Evolutionary conservation across 1,284 basidiomycete species (phyloP), one percentile per base, ranked within the genome.

Genomic region (Termitomyces sp.): DNA sequence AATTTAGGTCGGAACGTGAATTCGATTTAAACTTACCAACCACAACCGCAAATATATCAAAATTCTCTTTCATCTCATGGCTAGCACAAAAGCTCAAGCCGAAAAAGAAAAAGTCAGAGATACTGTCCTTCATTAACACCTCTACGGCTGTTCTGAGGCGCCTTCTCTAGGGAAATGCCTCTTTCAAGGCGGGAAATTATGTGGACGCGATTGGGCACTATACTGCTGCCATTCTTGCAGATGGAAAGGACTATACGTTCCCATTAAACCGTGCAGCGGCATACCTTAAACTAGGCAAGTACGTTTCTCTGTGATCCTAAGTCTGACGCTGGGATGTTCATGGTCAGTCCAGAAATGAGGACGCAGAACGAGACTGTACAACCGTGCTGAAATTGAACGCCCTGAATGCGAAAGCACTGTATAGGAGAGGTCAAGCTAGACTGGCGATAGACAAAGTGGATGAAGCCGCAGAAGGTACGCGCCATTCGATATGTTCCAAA

Each of bases 231-330:
- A 81, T 87, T 50, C 64, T 87, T 26, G 78, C 81, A 1, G 82
- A 92, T 66, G 66, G 72, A 8, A 72, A 66, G 0, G 85, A 90
- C 59, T 70, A 76, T 24, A 89, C 86, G 0, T 85, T 82, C 59
- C 80, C 83, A 33, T 73, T 92, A 46, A 93, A 93, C 64, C 81
- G 90, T 38, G 86, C 88, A 9, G 86, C 88, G 28, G 88, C 89
- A 21, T 91, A 91, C 71, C 75, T 93, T 57, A 91, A 88, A 75
- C 77, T 92, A 74, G 81, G 81, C 79, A 91, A 91, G 88, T 91
- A 75, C 73, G 88, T 76, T 69, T 58, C 54, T 48, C 39, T 30
- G 18, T 14, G 2, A 28, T 45, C 26, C 14, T 10, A 1, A 39
- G 11, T 31, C 19, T 48, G 9, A 21, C 31, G 41, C 35, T 28